Evolutionary conservation across 2,329 filamentous ascomycete genomes (phyloP).

Genomic region (Nemania sp.): DNA sequence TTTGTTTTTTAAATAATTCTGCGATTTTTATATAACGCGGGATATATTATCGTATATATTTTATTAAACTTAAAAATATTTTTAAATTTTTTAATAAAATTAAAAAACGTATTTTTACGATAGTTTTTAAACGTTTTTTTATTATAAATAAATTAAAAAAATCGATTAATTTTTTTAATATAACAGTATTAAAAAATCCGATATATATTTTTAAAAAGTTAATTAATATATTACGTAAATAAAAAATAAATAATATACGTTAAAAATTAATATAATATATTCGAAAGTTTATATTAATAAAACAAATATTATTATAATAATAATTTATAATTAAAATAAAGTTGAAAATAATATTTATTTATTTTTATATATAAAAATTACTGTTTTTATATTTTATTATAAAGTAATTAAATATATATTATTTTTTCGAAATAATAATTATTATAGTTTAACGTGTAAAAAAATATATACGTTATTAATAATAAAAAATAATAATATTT

Average conservation of each 20-base stretch:
- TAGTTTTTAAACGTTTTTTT: constrained; percentile 5
- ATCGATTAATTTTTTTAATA: background rate
- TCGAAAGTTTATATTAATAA: background rate
- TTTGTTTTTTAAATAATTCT: background rate
- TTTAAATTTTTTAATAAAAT: constrained; percentile 6
- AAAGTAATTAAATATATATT: constrained; percentile 6
- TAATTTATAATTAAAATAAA: background rate
- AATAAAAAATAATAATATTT: constrained; percentile 4
- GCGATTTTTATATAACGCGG: background rate
- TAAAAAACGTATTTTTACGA: background rate
- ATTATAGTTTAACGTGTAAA: background rate
- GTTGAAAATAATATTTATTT: constrained; percentile 6
- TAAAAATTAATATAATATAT: background rate
- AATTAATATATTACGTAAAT: constrained; percentile 3
- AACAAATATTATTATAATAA: constrained; percentile 14
- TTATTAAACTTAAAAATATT: constrained; percentile 3
- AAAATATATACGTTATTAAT: constrained; percentile 1
- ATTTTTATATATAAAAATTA: constrained; percentile 1
- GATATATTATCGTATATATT: background rate
- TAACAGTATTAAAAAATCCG: constrained; percentile 4
- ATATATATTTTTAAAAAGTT: constrained; percentile 3
- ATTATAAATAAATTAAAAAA: constrained; percentile 1
- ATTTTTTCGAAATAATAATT: background rate
- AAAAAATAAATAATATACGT: background rate
- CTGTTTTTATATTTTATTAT: constrained; percentile 15